Base-by-base conservation (phyloP, 1,284 basidiomycete genomes). In the Coniferiporia sulphurascens region DNA sequence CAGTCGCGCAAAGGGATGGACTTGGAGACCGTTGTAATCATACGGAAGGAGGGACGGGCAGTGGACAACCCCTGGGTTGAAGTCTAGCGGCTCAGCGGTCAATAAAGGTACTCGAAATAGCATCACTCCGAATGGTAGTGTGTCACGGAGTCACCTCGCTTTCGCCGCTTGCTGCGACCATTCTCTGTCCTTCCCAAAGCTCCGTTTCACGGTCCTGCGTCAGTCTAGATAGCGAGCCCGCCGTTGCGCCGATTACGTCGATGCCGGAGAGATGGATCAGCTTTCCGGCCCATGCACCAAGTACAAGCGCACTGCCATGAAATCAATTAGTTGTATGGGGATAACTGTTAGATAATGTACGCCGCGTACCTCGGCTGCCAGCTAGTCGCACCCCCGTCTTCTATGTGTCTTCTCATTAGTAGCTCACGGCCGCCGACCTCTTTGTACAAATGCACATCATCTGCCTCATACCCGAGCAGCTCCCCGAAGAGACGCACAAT, bases 361-460 rank as follows among this genome's bases (percentile, higher is more conserved):
- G 36, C 22, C 32, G 63, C 69, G 48, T 60, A 83, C 83, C 83
- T 85, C 0, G 84, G 80, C 65, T 84, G 81, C 84, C 84, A 86
- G 48, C 72, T 75, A 2, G 84, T 86, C 9, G 81, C 79, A 15
- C 83, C 83, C n/a, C 75, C 76, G 49, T 76, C 73, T 54, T 76
- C 70, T 50, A 86, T 79, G 65, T 74, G 76, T 43, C 84, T 68
- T 38, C 84, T 72, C 84, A 86, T 85, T 17, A 85, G 65, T 15
- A 87, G 67, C 70, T 86, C 85, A 15, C 85, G 68, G 3, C 85
- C 85, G n/a, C 84, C 83, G 3, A 86, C 70, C 63, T 87, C 84
- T 69, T 85, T 87, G 68, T 85, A 87, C 73, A 86, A 74, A 64
- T 86, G 82, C 12, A 85, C 68, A 7, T 78, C 78, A 62, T 85